Base-by-base conservation (phyloP, 192 early-diverging fungal species). In the Rhizoclosmatium sp. region DNA sequence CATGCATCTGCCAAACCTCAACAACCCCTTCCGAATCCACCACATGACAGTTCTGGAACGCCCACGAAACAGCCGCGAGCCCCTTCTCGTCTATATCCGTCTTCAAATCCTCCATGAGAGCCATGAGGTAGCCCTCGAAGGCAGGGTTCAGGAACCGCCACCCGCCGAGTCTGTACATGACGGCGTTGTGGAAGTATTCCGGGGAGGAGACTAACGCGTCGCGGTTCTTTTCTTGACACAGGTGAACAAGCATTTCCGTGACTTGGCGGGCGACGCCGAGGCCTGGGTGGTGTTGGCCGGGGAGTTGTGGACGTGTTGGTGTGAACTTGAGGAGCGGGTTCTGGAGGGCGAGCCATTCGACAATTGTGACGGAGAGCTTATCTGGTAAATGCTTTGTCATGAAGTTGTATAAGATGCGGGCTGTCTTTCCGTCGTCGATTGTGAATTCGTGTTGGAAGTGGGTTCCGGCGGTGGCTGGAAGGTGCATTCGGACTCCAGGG, bases 301-400 rank as follows among this genome's bases (percentile, higher is more conserved):
- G 77, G 10, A 69, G 48, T 39, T 46, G 44, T 21, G 77, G 77
- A 3, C 77, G 64, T 23, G 19, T 21, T 31, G 58, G 70, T 7
- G 70, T 23, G 56, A 78, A 78, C 10, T 21, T 19, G 19, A 44
- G 44, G 5, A 42, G 21, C 9, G 77, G 77, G 9, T 78, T 78
- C 72, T 78, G 77, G 56, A 78, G 79, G 9, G 64, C 64, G 10
- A 78, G 56, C 77, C 77, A 78, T 47, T 78, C 77, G 21, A 78
- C 59, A 31, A 64, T 42, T 12, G 77, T 78, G 40, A 76, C 71
- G 7, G 23, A 69, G 19, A 78, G 9, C 16, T 58, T 47, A 2
- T 51, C 12, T 16, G 77, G 77, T 2, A 78, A 75, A 64, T 64
- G 64, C 39, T 1, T 39, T 10, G 44, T 49, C 39, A 76, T 7